Evolutionary conservation across 78 protist genomes (phyloP).

Genomic region (Paratrimastix pyriformis): DNA sequence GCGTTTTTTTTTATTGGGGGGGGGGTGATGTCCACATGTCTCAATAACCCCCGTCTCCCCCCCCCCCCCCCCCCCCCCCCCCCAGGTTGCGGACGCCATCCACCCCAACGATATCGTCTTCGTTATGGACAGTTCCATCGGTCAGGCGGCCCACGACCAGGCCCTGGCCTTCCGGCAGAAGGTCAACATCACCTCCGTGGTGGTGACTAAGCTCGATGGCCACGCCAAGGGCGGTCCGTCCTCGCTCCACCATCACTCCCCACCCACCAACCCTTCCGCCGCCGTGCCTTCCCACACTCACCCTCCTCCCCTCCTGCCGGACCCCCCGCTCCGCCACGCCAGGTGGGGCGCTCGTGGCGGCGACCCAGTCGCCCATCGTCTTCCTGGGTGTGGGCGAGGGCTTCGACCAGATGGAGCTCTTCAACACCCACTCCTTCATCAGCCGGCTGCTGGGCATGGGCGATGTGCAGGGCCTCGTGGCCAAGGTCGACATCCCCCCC

Average conservation of each 20-base stretch:
- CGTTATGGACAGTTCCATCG: slow-evolving; percentile 91
- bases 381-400: slow-evolving; percentile 92
- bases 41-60: neutral
- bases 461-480: slow-evolving; percentile 48
- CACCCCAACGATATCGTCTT: slow-evolving; percentile 86
- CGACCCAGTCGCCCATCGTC: slow-evolving; percentile 66
- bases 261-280: neutral
- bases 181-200: slow-evolving; percentile 82
- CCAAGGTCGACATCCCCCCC: neutral
- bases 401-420: slow-evolving; percentile 52
- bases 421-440: slow-evolving; percentile 14
- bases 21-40: neutral
- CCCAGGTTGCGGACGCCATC: neutral
- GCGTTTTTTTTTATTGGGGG: neutral
- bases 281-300: neutral
- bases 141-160: slow-evolving; percentile 80
- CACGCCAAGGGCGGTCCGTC: slow-evolving; percentile 98
- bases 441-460: slow-evolving; percentile 81
- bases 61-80: neutral
- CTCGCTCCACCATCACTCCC: slow-evolving; percentile 30
- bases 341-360: slow-evolving; percentile 30
- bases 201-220: slow-evolving; percentile 97
- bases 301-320: neutral
- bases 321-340: neutral
- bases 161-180: slow-evolving; percentile 30